Evolutionary conservation across 495 filamentous ascomycete species (phyloP), one percentile per base, ranked within the genome.

Genomic region (Durotheca rogersii): DNA sequence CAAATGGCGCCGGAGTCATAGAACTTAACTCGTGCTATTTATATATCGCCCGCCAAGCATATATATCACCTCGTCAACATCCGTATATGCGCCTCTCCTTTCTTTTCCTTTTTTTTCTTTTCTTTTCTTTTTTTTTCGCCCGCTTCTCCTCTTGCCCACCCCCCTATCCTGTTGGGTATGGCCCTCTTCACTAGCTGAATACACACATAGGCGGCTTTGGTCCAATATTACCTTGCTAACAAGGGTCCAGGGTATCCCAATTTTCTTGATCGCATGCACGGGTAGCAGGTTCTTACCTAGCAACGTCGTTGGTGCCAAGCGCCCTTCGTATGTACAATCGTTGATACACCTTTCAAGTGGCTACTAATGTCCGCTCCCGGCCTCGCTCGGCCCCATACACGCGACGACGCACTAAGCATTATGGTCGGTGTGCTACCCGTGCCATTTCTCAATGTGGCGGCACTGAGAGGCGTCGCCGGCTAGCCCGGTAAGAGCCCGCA

Each of bases 311-410:
- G 31, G 41, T 17, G 35, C 33, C 31, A 39, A 42, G 17, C 27
- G 14, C 25, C 21, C n/a, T 36, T n/a, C n/a, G n/a, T n/a, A n/a
- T 10, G 19, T 25, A 23, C 34, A 18, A 43, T 23, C 44, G 33
- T 51, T 36, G n/a, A n/a, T n/a, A 27, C 9, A 27, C 23, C 23
- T 27, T 4, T 9, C 23, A 18, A 18, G 31, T 36, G 37, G 51
- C 21, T 29, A 17, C 19, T 29, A 25, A 17, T 51, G 41, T 46
- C 53, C 35, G 16, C 51, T 56, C 37, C 14, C 41, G 47, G 47
- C 19, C 10, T 37, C 15, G 23, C 12, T 45, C 25, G 32, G 39
- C 15, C 34, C 23, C 23, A 27, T 27, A 9, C 34, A 35, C 25
- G 17, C 35, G 18, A 21, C 9, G n/a, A n/a, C n/a, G n/a, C n/a